Evolutionary conservation across 75 land plant species (phyloP), one percentile per base, ranked within the genome.

Genomic region (Ceratopteris richardii): DNA sequence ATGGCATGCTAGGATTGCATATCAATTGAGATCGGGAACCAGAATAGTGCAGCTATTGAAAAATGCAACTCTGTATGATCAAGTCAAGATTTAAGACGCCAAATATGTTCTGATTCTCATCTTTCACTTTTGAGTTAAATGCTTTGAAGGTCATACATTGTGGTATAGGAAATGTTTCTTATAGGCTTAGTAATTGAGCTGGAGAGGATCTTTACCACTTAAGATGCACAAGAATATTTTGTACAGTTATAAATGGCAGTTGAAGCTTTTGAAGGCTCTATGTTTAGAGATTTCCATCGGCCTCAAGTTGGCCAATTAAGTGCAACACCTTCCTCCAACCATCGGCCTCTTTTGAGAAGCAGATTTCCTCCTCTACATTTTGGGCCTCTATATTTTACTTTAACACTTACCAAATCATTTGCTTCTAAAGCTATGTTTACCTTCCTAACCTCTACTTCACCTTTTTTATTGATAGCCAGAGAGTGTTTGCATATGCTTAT

Each of bases 211-310:
- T 86, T 1, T 86, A 86, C 23, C 43, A 14, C 9, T 51, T 58
- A 31, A 56, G 61, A 11, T 86, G 90, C n/a, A 80, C 57, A 2
- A 86, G 90, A n/a, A 61, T 86, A 17, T 0, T 69, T 1, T 86
- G 90, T 58, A n/a, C n/a, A n/a, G n/a, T n/a, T n/a, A n/a, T n/a
- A n/a, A 77, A 79, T 77, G 80, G 73, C n/a, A 33, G 37, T 33
- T 33, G 37, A 33, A 33, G 37, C 9, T 9, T 9, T 3, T 17
- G 14, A 46, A 7, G 48, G 48, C 48, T 46, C 48, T 46, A 3
- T 46, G 48, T 17, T 20, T 46, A n/a, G 48, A 46, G 21, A 46
- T 46, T 14, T 17, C 48, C n/a, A 46, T 46, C 48, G 48, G 48
- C n/a, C 17, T 46, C 48, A 46, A 46, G 48, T 3, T 46, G 48